These are phyloP conservation scores for Chara braunii DNA, from an alignment of 139 green algal species.

Conservation along the genomic window DNA sequence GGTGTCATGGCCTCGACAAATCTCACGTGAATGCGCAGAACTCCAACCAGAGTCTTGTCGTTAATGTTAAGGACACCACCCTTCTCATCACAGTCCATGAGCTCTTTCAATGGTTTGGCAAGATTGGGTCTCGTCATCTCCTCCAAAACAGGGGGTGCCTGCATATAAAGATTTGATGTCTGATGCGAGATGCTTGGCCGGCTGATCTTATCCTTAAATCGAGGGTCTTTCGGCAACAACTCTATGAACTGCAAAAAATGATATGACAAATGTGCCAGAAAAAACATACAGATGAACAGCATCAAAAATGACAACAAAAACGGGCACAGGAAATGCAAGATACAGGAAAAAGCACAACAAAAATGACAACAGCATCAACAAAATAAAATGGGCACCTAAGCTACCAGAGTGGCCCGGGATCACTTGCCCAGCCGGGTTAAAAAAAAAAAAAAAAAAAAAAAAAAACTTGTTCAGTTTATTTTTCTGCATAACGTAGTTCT, in stretches of 20 bases:
- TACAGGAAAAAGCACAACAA: background rate
- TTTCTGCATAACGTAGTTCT: no score
- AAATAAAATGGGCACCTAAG: background rate
- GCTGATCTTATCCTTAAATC: slow-evolving; percentile 54
- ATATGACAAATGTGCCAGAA: slow-evolving; percentile 1
- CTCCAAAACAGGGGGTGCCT: slow-evolving; percentile 69
- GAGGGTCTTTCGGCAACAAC: slow-evolving; percentile 50
- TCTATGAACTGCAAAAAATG: slow-evolving; percentile 66
- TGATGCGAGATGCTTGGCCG: slow-evolving; percentile 70
- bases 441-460: background rate
- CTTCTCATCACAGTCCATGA: slow-evolving; percentile 31
- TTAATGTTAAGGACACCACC: slow-evolving; percentile 73
- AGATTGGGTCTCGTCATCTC: slow-evolving; percentile 71
- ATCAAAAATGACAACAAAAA: background rate
- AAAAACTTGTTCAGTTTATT: no score
- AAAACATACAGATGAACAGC: background rate
- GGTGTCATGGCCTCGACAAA: no score
- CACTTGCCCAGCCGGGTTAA: no score
- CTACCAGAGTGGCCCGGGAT: no score
- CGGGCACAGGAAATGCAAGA: background rate
- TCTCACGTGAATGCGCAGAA: slow-evolving; percentile 59
- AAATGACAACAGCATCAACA: background rate
- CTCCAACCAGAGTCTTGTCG: slow-evolving; percentile 73
- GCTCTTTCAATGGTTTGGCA: slow-evolving; percentile 26
- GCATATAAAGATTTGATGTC: slow-evolving; percentile 75